Conservation (phyloP, 805 yeast species). For the Kluyveromyces nonfermentans region DNA sequence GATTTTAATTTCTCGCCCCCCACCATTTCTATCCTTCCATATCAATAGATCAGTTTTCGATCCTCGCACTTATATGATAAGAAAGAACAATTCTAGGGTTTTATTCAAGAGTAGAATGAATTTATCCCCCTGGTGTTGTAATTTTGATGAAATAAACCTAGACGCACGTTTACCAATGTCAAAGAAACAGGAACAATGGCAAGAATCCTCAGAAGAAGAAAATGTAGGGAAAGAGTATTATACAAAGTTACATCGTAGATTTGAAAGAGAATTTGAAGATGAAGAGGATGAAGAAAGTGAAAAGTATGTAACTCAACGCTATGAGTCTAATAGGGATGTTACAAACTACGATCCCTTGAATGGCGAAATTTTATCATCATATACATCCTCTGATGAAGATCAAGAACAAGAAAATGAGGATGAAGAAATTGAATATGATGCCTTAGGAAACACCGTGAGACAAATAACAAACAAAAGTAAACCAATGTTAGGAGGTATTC, state of each 20-base stretch:
- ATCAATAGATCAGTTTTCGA: conserved; percentile 92
- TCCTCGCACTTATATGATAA: conserved; percentile 69
- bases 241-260: conserved; percentile 23
- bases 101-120: conserved; percentile 62
- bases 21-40: conserved; percentile 75
- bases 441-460: conserved; percentile 26
- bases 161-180: conserved; percentile 76
- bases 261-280: conserved; percentile 28
- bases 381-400: conserved; percentile 10
- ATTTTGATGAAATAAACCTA: conserved; percentile 57
- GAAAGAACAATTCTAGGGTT: conserved; percentile 80
- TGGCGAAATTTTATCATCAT: conserved; percentile 15
- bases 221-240: conserved; percentile 24
- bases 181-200: conserved; percentile 40
- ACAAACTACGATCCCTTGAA: conserved; percentile 23
- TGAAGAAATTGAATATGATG: conserved; percentile 22
- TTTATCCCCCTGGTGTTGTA: conserved; percentile 60
- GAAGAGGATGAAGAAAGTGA: conserved; percentile 24
- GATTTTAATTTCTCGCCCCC: conserved; percentile 68
- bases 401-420: conserved; percentile 14
- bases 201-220: conserved; percentile 27
- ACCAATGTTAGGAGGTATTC: conserved; percentile 7
- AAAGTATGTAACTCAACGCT: not conserved
- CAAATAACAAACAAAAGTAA: conserved; percentile 8
- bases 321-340: conserved; percentile 10